phyloP scores from a whole-genome alignment of 2,329 filamentous ascomycete genomes.

The Exophiala phaeomuriformis region DNA sequence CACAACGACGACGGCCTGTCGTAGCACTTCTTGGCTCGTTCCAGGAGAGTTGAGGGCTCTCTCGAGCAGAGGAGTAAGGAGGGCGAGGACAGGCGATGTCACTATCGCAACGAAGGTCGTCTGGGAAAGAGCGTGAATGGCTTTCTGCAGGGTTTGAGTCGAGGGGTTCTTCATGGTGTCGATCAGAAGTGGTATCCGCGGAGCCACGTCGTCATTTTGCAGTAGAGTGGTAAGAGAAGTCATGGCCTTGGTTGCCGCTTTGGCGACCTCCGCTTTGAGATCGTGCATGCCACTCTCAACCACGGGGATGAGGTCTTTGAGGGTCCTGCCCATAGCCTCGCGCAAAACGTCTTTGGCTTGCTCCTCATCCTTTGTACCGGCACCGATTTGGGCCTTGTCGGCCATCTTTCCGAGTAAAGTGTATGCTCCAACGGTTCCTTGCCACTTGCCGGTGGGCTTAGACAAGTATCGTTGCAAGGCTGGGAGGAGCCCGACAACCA shows the following conservation, averaged over 20 bases:
- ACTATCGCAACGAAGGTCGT: conserved; percentile 98
- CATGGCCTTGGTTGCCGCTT: conserved; percentile 90
- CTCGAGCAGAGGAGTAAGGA: conserved; percentile 90
- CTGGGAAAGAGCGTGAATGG: conserved; percentile 91
- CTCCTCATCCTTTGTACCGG: conserved; percentile 78
- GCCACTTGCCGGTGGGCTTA: conserved; percentile 91
- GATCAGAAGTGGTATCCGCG: conserved; percentile 83
- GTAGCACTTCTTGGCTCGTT: conserved; percentile 86
- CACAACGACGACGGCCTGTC: conserved; percentile 91
- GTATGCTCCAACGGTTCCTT: conserved; percentile 82
- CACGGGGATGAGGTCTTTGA: conserved; percentile 81
- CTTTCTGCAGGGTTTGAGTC: conserved; percentile 79
- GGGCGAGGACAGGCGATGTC: conserved; percentile 86
- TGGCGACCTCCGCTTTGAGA: conserved; percentile 74
- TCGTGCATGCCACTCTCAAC: conserved; percentile 95
- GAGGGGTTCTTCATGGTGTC: conserved; percentile 95
- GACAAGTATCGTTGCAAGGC: conserved; percentile 66
- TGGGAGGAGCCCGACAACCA: conserved; percentile 76
- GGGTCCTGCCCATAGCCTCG: conserved; percentile 79
- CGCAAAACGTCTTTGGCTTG: conserved; percentile 81
- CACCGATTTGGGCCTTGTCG: conserved; percentile 81
- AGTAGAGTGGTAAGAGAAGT: conserved; percentile 79
- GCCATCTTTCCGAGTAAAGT: conserved; percentile 87
- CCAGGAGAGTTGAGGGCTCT: conserved; percentile 84
- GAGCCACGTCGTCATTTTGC: conserved; percentile 93